These are phyloP conservation scores for Buxus sempervirens DNA, from an alignment of 164 flowering plant species.

Conservation along the genomic window DNA sequence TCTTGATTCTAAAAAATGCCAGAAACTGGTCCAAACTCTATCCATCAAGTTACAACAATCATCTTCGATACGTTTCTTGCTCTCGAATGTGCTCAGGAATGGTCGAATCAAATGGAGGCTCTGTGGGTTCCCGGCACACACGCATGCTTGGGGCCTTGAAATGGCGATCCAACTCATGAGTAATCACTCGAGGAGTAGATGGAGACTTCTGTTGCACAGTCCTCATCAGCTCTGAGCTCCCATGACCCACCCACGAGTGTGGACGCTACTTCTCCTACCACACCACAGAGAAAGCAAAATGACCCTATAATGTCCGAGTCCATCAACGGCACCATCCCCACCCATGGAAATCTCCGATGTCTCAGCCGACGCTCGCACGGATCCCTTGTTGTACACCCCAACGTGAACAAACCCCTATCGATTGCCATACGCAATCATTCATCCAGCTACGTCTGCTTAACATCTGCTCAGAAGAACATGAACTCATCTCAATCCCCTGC, in stretches of 20 bases:
- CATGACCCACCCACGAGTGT: conserved; percentile 49
- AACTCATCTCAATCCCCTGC: conserved; percentile 63
- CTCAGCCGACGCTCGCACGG: conserved; percentile 51
- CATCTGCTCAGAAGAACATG: conserved; percentile 67
- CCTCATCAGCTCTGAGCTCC: conserved; percentile 39
- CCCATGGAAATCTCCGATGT: conserved; percentile 52
- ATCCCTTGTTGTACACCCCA: conserved; percentile 48
- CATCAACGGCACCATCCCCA: conserved; percentile 38
- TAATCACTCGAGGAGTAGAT: conserved; percentile 65
- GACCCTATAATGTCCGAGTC: conserved; percentile 64
- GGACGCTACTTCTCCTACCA: conserved; percentile 42
- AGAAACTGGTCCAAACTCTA: not conserved
- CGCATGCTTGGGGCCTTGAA: conserved; percentile 66
- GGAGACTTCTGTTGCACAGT: conserved; percentile 35
- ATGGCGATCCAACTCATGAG: conserved; percentile 42
- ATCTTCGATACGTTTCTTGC: conserved; percentile 36
- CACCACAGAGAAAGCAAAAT: conserved; percentile 60
- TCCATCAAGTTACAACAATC: not conserved
- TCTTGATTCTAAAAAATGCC: not conserved
- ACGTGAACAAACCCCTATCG: conserved; percentile 72
- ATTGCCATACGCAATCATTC: conserved; percentile 38
- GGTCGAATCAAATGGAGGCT: conserved; percentile 37
- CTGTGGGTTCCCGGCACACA: conserved; percentile 55
- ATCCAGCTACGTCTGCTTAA: conserved; percentile 36
- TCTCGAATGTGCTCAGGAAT: conserved; percentile 40